A percentile compares a stretch with the other conserved stretches of the same genome.
phyloP scores from a whole-genome alignment of 2,329 filamentous ascomycete species.

The Colletotrichum shisoi region DNA sequence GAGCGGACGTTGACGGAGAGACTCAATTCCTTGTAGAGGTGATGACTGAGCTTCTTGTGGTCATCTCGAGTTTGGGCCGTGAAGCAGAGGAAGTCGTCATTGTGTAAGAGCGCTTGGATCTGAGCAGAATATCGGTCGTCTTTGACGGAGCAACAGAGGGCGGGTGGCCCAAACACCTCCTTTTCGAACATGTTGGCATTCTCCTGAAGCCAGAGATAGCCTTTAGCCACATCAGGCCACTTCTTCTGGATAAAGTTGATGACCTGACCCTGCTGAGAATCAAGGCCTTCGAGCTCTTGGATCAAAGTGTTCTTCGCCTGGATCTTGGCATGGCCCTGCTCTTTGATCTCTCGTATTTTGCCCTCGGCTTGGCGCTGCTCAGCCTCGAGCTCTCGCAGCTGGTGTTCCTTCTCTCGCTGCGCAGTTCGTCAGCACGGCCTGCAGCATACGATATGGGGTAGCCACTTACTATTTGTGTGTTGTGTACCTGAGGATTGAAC shows the following conservation, averaged over 20 bases:
- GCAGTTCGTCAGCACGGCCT: constrained; percentile 42
- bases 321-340: constrained; percentile 53
- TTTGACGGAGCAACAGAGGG: constrained; percentile 81
- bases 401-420: constrained; percentile 69
- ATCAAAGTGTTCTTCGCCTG: constrained; percentile 52
- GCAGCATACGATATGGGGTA: neutral
- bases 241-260: constrained; percentile 68
- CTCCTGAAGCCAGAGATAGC: constrained; percentile 82
- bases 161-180: constrained; percentile 80
- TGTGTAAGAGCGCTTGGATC: constrained; percentile 60
- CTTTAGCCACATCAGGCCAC: constrained; percentile 70
- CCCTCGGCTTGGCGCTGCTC: constrained; percentile 50
- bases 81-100: constrained; percentile 69
- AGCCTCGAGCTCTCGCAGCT: constrained; percentile 59
- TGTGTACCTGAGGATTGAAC: constrained; percentile 75
- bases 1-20: constrained; percentile 78
- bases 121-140: constrained; percentile 70
- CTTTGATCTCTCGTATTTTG: constrained; percentile 54
- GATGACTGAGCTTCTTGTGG: constrained; percentile 73
- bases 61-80: constrained; percentile 80
- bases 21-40: constrained; percentile 69
- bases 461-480: constrained; percentile 72
- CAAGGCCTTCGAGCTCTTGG: constrained; percentile 64
- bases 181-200: constrained; percentile 75
- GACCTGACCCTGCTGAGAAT: constrained; percentile 79